Conservation (phyloP, 1,284 basidiomycete genomes). For the Abortiporus biennis region DNA sequence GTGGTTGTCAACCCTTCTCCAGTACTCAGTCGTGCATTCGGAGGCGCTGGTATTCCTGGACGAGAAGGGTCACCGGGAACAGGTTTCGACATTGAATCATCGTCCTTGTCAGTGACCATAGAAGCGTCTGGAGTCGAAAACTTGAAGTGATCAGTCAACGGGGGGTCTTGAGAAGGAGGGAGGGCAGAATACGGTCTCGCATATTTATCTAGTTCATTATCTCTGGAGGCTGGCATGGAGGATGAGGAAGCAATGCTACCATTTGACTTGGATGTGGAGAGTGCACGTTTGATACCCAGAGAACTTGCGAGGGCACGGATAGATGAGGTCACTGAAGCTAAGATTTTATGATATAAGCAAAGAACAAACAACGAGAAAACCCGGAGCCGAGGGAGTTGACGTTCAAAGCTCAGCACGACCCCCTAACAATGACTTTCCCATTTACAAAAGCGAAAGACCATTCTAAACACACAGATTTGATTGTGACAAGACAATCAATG, state of each 20-base stretch:
- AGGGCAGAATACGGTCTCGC: slow-evolving; percentile 49
- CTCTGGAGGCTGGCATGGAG: slow-evolving; percentile 10
- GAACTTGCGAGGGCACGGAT: slow-evolving; percentile 66
- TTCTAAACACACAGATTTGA: too few relatives aligned
- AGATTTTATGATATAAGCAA: too few relatives aligned
- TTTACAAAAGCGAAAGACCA: too few relatives aligned
- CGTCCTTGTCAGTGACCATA: slow-evolving; percentile 19
- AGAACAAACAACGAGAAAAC: too few relatives aligned
- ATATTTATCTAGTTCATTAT: slow-evolving; percentile 38
- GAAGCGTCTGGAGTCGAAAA: slow-evolving; percentile 32
- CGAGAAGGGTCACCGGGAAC: slow-evolving; percentile 51
- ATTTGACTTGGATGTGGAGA: slow-evolving; percentile 28
- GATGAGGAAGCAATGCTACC: slow-evolving; percentile 15
- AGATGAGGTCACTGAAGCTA: slow-evolving; percentile 56
- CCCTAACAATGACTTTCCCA: too few relatives aligned
- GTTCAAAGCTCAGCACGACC: too few relatives aligned
- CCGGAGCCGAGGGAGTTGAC: too few relatives aligned
- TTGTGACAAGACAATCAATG: too few relatives aligned
- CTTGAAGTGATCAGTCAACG: slow-evolving; percentile 43
- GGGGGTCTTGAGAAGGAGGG: slow-evolving; percentile 35
- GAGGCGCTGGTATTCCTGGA: slow-evolving; percentile 50
- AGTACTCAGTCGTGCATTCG: slow-evolving; percentile 48
- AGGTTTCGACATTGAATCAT: slow-evolving; percentile 27
- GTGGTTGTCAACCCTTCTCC: slow-evolving; percentile 41
- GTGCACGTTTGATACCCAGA: slow-evolving; percentile 54